phyloP scores from a whole-genome alignment of 2,329 filamentous ascomycete genomes.

The Alternaria conjuncta region DNA sequence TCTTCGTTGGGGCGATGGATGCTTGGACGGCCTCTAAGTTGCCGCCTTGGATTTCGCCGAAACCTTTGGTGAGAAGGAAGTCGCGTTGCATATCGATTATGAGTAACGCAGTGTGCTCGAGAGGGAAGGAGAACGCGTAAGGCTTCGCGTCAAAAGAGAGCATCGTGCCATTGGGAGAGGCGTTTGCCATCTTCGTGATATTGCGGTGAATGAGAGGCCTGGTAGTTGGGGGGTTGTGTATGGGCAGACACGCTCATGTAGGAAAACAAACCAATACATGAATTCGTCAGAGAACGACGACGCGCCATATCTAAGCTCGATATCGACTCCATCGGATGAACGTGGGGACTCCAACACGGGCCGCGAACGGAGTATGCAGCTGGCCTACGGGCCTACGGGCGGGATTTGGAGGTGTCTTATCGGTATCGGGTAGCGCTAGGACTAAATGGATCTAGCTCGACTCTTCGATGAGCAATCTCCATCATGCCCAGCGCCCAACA shows the following conservation, averaged over 20 bases:
- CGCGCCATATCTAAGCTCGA: not conserved
- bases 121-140: conserved; percentile 57
- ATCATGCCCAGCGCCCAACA: not conserved
- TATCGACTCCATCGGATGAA: conserved; percentile 5
- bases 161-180: not conserved
- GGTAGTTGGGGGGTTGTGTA: not conserved
- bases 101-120: conserved; percentile 56
- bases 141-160: conserved; percentile 49
- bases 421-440: conserved; percentile 4
- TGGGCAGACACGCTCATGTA: not conserved
- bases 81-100: conserved; percentile 62
- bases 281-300: not conserved
- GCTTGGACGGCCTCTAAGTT: conserved; percentile 49
- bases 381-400: conserved; percentile 20
- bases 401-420: conserved; percentile 18
- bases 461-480: not conserved
- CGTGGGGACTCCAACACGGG: not conserved
- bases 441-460: not conserved
- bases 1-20: conserved; percentile 50
- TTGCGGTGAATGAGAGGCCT: not conserved
- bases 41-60: conserved; percentile 60
- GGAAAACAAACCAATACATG: not conserved
- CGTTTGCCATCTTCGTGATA: conserved; percentile 11
- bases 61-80: conserved; percentile 58
- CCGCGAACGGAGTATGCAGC: conserved; percentile 13